Percentiles rank a stretch among this genome's conserved stretches.
These are phyloP conservation scores for Leccinum subtestaceum DNA, from an alignment of 768 basidiomycete genomes.

Conservation along the genomic window DNA sequence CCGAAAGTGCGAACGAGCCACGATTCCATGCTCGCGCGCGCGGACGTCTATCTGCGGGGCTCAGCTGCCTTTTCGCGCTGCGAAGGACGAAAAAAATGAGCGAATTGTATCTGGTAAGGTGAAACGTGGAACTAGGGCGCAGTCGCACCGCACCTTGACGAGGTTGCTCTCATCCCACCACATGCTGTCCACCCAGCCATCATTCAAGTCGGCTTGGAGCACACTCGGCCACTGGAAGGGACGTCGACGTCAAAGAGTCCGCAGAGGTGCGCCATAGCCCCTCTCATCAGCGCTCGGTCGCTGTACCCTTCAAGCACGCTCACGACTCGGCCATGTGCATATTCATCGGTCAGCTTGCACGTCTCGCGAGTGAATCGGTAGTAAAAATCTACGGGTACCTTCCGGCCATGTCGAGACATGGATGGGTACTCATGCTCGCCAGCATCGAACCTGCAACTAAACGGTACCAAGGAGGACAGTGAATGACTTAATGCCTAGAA, in stretches of 20 bases:
- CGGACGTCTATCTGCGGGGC: slow-evolving; percentile 49
- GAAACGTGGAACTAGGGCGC: neutral
- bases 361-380: slow-evolving; percentile 77
- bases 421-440: slow-evolving; percentile 85
- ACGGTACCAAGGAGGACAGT: neutral
- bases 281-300: slow-evolving; percentile 83
- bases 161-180: slow-evolving; percentile 74
- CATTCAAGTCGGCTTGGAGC: neutral
- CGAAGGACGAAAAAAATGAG: neutral
- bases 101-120: neutral
- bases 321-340: slow-evolving; percentile 56
- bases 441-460: slow-evolving; percentile 91
- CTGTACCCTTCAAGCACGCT: slow-evolving; percentile 95
- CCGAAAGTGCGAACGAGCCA: slow-evolving; percentile 60
- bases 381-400: slow-evolving; percentile 83
- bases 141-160: slow-evolving; percentile 40
- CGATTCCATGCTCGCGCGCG: slow-evolving; percentile 33
- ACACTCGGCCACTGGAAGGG: neutral
- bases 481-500: neutral
- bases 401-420: slow-evolving; percentile 92
- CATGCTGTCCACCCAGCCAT: slow-evolving; percentile 33
- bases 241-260: slow-evolving; percentile 47
- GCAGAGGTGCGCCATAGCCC: slow-evolving; percentile 70
- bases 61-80: slow-evolving; percentile 68
- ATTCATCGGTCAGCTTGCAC: slow-evolving; percentile 42